phyloP scores from a whole-genome alignment of 2,329 filamentous ascomycete species.

The Fusarium lyarnte region DNA sequence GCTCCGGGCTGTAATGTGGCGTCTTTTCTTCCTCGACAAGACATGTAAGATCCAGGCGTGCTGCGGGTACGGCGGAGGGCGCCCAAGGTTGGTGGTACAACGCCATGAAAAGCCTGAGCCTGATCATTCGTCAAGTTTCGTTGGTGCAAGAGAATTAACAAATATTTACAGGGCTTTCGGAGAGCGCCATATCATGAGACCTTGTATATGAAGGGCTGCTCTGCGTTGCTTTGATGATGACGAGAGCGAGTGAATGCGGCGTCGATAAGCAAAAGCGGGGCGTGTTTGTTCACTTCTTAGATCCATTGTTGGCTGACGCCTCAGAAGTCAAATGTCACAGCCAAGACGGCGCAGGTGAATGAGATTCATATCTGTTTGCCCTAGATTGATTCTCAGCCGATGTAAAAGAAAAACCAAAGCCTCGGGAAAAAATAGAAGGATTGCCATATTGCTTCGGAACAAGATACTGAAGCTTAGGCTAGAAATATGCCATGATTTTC shows the following conservation, averaged over 20 bases:
- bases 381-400: too few species aligned
- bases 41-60: slow-evolving; percentile 15
- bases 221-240: not conserved
- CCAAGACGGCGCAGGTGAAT: not conserved
- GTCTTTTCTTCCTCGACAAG: slow-evolving; percentile 33
- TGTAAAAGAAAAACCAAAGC: too few species aligned
- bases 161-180: not conserved
- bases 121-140: not conserved
- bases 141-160: not conserved
- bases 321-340: not conserved
- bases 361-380: too few species aligned
- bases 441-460: too few species aligned
- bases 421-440: too few species aligned
- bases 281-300: not conserved
- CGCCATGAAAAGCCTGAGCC: not conserved
- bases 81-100: slow-evolving; percentile 13
- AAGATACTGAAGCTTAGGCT: too few species aligned
- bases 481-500: too few species aligned
- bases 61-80: slow-evolving; percentile 5
- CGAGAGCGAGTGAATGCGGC: not conserved
- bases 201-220: not conserved
- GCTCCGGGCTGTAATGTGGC: slow-evolving; percentile 11
- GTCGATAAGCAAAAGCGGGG: not conserved
- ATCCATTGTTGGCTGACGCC: not conserved
- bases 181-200: not conserved